phyloP scores from a whole-genome alignment of 1,284 basidiomycete genomes.

The Acaromyces ingoldii region DNA sequence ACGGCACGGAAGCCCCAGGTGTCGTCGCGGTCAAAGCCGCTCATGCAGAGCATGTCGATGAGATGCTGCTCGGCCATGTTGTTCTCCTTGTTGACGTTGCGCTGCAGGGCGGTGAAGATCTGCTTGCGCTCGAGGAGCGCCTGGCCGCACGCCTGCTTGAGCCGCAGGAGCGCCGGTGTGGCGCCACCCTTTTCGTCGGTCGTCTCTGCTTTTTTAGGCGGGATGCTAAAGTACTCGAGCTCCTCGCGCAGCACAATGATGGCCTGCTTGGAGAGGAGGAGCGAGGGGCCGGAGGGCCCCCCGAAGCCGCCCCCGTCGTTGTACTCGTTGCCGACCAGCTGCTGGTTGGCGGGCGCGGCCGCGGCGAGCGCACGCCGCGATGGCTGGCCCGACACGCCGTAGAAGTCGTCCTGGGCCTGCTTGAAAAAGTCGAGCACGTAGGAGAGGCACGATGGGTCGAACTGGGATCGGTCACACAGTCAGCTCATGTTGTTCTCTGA shows the following conservation, averaged over 20 bases:
- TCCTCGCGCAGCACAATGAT: conserved; percentile 98
- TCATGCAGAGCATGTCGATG: conserved; percentile 99
- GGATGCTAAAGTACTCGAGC: conserved; percentile 95
- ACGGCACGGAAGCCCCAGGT: conserved; percentile 94
- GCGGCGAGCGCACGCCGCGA: conserved; percentile 5
- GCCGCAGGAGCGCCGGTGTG: conserved; percentile 64
- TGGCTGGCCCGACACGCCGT: conserved; percentile 71
- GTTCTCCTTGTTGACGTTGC: conserved; percentile 99
- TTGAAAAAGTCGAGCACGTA: conserved; percentile 89
- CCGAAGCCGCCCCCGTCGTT: background rate
- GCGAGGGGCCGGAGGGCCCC: conserved; percentile 57
- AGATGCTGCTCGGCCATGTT: conserved; percentile 98
- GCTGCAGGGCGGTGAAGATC: conserved; percentile 95
- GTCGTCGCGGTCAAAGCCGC: conserved; percentile 92
- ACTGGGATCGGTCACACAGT: conserved; percentile 58
- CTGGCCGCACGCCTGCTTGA: conserved; percentile 60
- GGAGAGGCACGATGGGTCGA: conserved; percentile 92
- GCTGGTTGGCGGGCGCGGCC: conserved; percentile 59
- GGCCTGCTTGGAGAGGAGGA: conserved; percentile 89
- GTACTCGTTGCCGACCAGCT: conserved; percentile 17
- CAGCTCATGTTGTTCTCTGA: background rate
- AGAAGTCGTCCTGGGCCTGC: conserved; percentile 80
- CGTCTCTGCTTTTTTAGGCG: conserved; percentile 49
- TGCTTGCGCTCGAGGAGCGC: conserved; percentile 81
- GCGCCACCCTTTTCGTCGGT: conserved; percentile 53